Percentiles rank a stretch among this genome's conserved stretches.
Evolutionary conservation across 2,329 filamentous ascomycete species (phyloP).

Genomic region (Leptographium flavum): DNA sequence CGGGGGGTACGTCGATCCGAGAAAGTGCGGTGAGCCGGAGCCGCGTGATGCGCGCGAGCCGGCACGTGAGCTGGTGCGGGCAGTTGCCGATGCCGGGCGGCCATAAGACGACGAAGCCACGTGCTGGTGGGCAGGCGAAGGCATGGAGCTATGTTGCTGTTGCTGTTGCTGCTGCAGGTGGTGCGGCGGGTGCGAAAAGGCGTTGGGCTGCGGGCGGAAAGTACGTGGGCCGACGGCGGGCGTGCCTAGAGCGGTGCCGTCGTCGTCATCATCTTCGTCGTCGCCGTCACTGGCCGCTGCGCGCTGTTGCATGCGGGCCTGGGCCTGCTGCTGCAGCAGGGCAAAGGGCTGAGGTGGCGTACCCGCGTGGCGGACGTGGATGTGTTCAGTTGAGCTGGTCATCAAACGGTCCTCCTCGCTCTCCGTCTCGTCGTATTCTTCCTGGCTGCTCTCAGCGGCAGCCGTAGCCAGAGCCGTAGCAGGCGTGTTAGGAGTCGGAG

Average conservation of each 20-base stretch:
- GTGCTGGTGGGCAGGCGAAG: conserved; percentile 32
- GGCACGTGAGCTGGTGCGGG: too few relatives aligned
- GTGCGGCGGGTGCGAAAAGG: conserved; percentile 70
- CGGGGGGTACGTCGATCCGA: conserved; percentile 58
- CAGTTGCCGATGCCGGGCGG: too few relatives aligned
- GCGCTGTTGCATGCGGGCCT: conserved; percentile 10
- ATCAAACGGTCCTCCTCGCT: conserved; percentile 65
- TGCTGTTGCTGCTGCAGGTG: conserved; percentile 31
- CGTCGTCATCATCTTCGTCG: conserved; percentile 44
- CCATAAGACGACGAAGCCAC: conserved; percentile 23
- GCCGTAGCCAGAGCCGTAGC: neutral
- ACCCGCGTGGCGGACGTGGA: conserved; percentile 24
- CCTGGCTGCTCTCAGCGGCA: conserved; percentile 58
- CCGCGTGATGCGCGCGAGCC: conserved; percentile 26
- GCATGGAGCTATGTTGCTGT: conserved; percentile 34
- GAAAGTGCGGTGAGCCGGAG: conserved; percentile 39
- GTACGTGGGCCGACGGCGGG: conserved; percentile 31
- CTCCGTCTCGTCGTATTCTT: conserved; percentile 89
- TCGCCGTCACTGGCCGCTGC: conserved; percentile 18
- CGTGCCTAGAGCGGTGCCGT: conserved; percentile 64
- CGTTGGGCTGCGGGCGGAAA: conserved; percentile 84
- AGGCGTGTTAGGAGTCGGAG: conserved; percentile 23
- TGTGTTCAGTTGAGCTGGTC: conserved; percentile 44
- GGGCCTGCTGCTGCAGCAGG: conserved; percentile 3
- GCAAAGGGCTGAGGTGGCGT: conserved; percentile 11